These are phyloP conservation scores for Aspergillus taichungensis DNA, from an alignment of 495 filamentous ascomycete species.

Conservation along the genomic window DNA sequence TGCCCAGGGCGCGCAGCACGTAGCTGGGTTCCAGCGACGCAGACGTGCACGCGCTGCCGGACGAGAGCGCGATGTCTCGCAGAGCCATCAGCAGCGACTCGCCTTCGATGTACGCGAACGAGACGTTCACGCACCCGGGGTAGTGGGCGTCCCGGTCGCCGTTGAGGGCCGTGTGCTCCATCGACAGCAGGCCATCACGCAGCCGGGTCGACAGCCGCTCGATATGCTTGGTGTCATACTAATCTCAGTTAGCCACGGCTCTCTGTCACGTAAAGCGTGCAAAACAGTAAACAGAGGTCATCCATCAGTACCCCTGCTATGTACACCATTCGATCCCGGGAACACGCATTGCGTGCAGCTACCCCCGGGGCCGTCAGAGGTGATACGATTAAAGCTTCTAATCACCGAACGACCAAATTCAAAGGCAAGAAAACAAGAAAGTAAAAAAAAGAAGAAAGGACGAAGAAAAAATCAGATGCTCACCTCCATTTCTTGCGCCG, in stretches of 20 bases:
- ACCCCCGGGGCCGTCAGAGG: slow-evolving; percentile 36
- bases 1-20: slow-evolving; percentile 85
- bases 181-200: slow-evolving; percentile 65
- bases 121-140: slow-evolving; percentile 95
- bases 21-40: slow-evolving; percentile 95
- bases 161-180: slow-evolving; percentile 91
- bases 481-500: slow-evolving; percentile 82
- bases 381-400: slow-evolving; percentile 53
- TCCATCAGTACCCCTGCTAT: slow-evolving; percentile 45
- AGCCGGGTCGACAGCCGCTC: slow-evolving; percentile 73
- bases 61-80: slow-evolving; percentile 95
- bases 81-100: slow-evolving; percentile 97
- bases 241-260: slow-evolving; percentile 19
- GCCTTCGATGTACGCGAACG: slow-evolving; percentile 96
- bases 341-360: slow-evolving; percentile 32
- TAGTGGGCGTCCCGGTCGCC: slow-evolving; percentile 78
- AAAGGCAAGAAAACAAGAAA: slow-evolving; percentile 6
- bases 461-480: slow-evolving; percentile 24
- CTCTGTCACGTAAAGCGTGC: not conserved
- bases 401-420: slow-evolving; percentile 19
- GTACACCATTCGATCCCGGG: slow-evolving; percentile 35
- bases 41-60: slow-evolving; percentile 93
- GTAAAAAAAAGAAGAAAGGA: slow-evolving; percentile 1
- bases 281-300: not conserved
- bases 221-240: slow-evolving; percentile 91